Evolutionary conservation across 257 asterid species (phyloP).

Genomic region (Solanum megistacrolobum): DNA sequence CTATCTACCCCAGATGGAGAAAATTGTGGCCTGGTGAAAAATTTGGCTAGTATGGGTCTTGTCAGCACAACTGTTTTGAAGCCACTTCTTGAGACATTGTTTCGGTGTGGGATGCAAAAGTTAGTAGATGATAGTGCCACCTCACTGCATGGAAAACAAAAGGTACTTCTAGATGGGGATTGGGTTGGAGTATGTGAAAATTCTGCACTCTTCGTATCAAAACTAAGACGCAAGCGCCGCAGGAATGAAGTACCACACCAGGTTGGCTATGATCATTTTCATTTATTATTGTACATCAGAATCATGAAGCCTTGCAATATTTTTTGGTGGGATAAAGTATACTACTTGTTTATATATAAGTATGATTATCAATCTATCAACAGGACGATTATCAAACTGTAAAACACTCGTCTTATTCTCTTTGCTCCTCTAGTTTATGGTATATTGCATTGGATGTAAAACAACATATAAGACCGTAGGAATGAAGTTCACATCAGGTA

Average conservation of each 20-base stretch:
- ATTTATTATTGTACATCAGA: conserved; percentile 5
- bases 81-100: conserved; percentile 33
- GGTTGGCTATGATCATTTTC: conserved; percentile 34
- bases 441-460: neutral
- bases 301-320: neutral
- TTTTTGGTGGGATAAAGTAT: neutral
- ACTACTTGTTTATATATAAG: neutral
- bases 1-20: conserved; percentile 98
- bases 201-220: conserved; percentile 54
- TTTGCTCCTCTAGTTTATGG: neutral
- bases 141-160: conserved; percentile 36
- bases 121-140: conserved; percentile 44
- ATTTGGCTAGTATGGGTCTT: conserved; percentile 80
- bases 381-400: neutral
- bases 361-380: neutral
- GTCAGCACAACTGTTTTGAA: conserved; percentile 52
- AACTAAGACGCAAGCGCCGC: conserved; percentile 67
- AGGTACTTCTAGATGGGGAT: conserved; percentile 77
- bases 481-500: neutral
- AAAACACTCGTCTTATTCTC: neutral
- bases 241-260: conserved; percentile 50
- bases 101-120: conserved; percentile 66
- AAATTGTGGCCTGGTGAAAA: conserved; percentile 93
- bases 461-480: neutral
- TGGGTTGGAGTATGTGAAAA: conserved; percentile 82